A percentile compares a stretch with the other conserved stretches of the same genome.
Evolutionary conservation across 352 stramenopile genomes (phyloP).

Genomic region (Globisporangium spinosum): DNA sequence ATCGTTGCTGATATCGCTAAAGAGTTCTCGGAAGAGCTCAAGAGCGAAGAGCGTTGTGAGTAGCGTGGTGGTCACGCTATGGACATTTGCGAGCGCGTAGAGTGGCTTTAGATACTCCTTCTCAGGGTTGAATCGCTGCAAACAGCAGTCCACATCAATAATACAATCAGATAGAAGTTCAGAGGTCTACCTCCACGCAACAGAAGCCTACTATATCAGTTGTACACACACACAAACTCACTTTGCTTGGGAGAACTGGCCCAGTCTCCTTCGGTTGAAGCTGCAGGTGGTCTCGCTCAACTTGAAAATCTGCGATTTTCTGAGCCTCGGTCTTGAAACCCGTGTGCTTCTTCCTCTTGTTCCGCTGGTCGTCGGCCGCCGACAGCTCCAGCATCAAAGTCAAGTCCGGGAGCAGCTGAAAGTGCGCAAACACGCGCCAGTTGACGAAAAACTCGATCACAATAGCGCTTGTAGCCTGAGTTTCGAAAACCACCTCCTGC

Average conservation of each 20-base stretch:
- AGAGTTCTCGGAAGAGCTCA: conserved; percentile 22
- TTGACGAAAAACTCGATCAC: conserved; percentile 41
- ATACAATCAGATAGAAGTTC: not conserved
- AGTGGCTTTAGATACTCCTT: conserved; percentile 50
- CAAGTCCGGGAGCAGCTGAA: conserved; percentile 50
- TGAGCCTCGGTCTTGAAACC: conserved; percentile 13
- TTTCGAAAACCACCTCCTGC: conserved; percentile 3
- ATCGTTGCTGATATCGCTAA: not conserved
- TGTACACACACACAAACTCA: not conserved
- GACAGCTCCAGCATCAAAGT: conserved; percentile 28
- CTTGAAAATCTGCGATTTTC: conserved; percentile 12
- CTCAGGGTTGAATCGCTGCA: conserved; percentile 29
- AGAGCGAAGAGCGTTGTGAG: conserved; percentile 29
- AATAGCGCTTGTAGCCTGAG: not conserved
- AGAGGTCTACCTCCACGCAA: not conserved
- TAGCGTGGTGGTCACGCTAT: conserved; percentile 21
- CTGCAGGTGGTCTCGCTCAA: not conserved
- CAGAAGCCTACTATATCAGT: not conserved
- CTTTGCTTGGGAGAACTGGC: not conserved
- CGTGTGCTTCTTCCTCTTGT: conserved; percentile 5
- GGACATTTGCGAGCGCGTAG: conserved; percentile 37
- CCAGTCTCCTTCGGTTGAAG: not conserved
- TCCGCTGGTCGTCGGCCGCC: conserved; percentile 13
- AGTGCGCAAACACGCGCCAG: conserved; percentile 46
- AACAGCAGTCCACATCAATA: not conserved